Evolutionary conservation across 345 rosid genomes (phyloP), one percentile per base, ranked within the genome.

Genomic region (Syzygium grande): DNA sequence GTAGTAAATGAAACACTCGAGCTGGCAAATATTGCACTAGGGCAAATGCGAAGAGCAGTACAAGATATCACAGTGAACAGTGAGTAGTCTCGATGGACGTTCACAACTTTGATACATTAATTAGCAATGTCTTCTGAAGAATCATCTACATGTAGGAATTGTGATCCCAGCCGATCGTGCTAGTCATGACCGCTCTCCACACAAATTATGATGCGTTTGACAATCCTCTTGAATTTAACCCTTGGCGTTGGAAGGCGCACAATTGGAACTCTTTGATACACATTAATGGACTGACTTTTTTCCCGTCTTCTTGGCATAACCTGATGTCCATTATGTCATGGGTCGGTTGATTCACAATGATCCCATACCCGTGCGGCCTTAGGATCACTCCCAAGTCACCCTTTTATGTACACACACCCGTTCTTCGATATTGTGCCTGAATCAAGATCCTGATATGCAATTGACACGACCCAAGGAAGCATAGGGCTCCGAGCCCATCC

Each of bases 1-100:
- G 92, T 92, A 27, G 90, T 94, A 14, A 92, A 94, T 79, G 95
- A 93, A 87, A 88, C 90, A 27, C 83, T 92, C 16, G 90, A 94
- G 77, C 88, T 94, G 29, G 89, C 90, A 90, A 92, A 91, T 25
- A 7, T 43, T 85, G 84, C 89, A n/a, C 93, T 92, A 11, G 88
- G 80, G 65, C 86, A 91, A 68, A 88, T 91, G 43, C 88, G 95
- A 21, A 93, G 91, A 90, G 93, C 84, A 8, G 41, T 85, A 30
- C 79, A 77, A 88, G 93, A 93, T 78, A 88, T 92, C 73, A 80
- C 56, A 5, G 17, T 65, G 19, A 84, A 85, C 6, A 73, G 89
- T 85, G 12, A 41, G 27, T 27, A 14, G 22, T 86, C 84, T 19
- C 8, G 6, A 49, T 46, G 0, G 7, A 63, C 5, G 78, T 34